Evolutionary conservation across 768 basidiomycete species (phyloP).

Genomic region (Boletellus ananas): DNA sequence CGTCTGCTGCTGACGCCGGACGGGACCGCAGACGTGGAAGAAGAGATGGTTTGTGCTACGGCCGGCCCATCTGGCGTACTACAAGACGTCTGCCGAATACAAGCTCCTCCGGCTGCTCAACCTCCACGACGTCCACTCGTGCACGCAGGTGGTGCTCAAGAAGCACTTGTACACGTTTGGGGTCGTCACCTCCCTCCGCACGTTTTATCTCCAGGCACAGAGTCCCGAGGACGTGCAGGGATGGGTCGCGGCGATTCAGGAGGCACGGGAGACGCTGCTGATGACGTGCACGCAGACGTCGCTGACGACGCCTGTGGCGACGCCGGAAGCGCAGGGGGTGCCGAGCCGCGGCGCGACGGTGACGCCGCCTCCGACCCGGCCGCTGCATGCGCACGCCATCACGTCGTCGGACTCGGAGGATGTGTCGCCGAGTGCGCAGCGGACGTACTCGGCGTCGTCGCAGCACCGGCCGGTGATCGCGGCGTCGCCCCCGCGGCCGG

Average conservation of each 20-base stretch:
- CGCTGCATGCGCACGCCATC: conserved; percentile 42
- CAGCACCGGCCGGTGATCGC: conserved; percentile 40
- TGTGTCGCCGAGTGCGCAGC: conserved; percentile 45
- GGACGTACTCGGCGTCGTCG: conserved; percentile 42
- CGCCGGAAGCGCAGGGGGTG: conserved; percentile 36
- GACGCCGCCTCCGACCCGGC: conserved; percentile 46
- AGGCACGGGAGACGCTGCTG: conserved; percentile 61
- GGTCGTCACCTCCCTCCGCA: conserved; percentile 84
- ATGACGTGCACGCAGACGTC: conserved; percentile 61
- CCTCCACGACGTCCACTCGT: conserved; percentile 84
- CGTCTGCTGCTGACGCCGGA: conserved; percentile 2
- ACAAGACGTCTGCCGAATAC: conserved; percentile 95
- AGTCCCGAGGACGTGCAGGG: conserved; percentile 65
- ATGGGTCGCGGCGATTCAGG: conserved; percentile 84
- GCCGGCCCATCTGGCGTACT: conserved; percentile 89
- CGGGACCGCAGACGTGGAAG: conserved; percentile 81
- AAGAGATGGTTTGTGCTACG: conserved; percentile 98
- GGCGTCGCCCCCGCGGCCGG: conserved; percentile 43
- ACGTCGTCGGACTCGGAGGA: conserved; percentile 84
- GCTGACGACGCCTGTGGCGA: conserved; percentile 41
- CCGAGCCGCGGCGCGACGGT: conserved; percentile 32
- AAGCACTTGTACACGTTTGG: conserved; percentile 87
- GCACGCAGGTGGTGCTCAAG: conserved; percentile 83
- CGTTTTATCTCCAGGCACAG: conserved; percentile 87
- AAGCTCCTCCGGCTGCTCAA: conserved; percentile 85